Conservation (phyloP, 257 asterid species). For the Solanum chaucha region DNA sequence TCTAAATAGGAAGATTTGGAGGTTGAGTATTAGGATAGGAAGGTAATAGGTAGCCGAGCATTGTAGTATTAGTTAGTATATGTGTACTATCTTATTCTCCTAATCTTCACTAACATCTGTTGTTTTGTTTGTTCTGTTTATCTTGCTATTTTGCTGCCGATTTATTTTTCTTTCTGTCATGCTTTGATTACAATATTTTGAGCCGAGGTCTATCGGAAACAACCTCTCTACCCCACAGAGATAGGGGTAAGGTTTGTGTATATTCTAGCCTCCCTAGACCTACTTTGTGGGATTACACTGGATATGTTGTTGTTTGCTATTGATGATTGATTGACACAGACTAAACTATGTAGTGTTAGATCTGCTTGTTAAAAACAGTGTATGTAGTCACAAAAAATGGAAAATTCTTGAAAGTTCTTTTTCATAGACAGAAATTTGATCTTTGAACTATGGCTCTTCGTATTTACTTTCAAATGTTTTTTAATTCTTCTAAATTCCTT, state of each 20-base stretch:
- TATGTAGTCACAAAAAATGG: background rate
- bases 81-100: background rate
- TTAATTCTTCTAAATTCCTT: background rate
- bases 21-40: background rate
- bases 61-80: background rate
- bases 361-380: background rate
- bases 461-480: background rate
- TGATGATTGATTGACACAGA: background rate
- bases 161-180: background rate
- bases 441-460: background rate
- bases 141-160: background rate
- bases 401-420: background rate
- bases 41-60: background rate
- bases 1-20: background rate
- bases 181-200: background rate
- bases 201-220: background rate
- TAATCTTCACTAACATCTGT: background rate
- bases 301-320: background rate
- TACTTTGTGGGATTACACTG: background rate
- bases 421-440: background rate
- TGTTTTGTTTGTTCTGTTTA: background rate
- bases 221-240: background rate
- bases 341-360: background rate
- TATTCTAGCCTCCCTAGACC: background rate
- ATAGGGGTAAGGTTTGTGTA: background rate